phyloP scores from a whole-genome alignment of 441 rosid species.

The Erodium trifolium region DNA sequence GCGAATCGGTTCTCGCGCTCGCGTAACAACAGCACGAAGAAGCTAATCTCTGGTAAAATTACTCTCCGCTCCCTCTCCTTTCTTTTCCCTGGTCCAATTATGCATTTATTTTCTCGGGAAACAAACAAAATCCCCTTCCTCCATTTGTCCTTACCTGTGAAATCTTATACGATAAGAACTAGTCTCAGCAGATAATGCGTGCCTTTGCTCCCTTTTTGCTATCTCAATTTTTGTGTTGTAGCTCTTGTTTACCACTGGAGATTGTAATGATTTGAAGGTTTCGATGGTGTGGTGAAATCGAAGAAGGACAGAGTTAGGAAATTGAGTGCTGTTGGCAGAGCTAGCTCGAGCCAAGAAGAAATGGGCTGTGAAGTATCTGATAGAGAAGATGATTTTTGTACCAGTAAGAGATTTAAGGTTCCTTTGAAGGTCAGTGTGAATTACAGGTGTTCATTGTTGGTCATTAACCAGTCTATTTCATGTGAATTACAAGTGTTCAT shows the following conservation, averaged over 20 bases:
- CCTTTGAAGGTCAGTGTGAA: conserved; percentile 42
- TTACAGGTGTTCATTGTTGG: neutral
- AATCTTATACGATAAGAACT: conserved; percentile 28
- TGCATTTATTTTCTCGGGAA: conserved; percentile 11
- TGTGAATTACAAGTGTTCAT: neutral
- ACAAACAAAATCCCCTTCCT: conserved; percentile 23
- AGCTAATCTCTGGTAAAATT: conserved; percentile 36
- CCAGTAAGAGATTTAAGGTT: conserved; percentile 40
- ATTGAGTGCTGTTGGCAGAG: conserved; percentile 41
- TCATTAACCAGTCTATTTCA: neutral
- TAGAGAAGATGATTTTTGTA: conserved; percentile 27
- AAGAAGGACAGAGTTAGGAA: conserved; percentile 46
- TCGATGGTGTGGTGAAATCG: too few relatives aligned
- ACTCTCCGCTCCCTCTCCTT: conserved; percentile 13
- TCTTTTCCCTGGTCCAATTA: neutral
- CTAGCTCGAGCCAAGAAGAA: conserved; percentile 8
- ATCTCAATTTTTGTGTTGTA: conserved; percentile 11
- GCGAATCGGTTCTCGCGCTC: conserved; percentile 35
- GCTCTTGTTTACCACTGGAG: too few relatives aligned
- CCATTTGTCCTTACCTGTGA: conserved; percentile 32
- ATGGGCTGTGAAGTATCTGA: conserved; percentile 31
- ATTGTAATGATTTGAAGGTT: too few relatives aligned
- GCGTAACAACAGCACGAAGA: conserved; percentile 16
- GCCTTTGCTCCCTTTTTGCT: conserved; percentile 9
- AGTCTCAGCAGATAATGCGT: conserved; percentile 22